phyloP scores from a whole-genome alignment of 495 filamentous ascomycete species.

The Letharia lupina region DNA sequence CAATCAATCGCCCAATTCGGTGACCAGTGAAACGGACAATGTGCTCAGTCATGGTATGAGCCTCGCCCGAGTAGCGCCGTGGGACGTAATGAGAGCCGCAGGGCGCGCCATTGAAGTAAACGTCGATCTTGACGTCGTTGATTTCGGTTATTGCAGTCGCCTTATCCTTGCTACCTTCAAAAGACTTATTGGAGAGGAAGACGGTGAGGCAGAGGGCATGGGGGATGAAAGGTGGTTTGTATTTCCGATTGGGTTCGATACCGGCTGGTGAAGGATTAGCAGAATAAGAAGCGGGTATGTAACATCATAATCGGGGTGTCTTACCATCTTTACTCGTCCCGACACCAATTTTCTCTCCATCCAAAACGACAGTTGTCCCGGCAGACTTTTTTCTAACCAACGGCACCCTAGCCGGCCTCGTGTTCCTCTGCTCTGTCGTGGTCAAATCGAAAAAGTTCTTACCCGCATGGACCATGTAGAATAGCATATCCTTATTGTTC shows the following conservation, averaged over 20 bases:
- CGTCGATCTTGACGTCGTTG: constrained; percentile 34
- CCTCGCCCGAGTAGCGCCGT: constrained; percentile 8
- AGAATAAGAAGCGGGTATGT: background rate
- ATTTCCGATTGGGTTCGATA: background rate
- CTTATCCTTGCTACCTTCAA: constrained; percentile 13
- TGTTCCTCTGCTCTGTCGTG: background rate
- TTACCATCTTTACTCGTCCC: background rate
- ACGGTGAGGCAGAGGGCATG: constrained; percentile 26
- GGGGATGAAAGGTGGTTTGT: background rate
- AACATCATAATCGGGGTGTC: background rate
- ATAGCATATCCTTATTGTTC: constrained; percentile 24
- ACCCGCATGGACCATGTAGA: constrained; percentile 30
- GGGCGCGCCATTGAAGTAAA: constrained; percentile 40
- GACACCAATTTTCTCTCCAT: background rate
- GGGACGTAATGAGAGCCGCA: constrained; percentile 26
- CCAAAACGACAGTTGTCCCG: background rate
- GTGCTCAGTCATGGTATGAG: constrained; percentile 4
- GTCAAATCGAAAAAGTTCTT: constrained; percentile 16
- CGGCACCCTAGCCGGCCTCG: background rate
- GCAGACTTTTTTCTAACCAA: background rate
- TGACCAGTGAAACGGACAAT: constrained; percentile 31
- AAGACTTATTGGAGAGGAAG: constrained; percentile 23
- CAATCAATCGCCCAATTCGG: constrained; percentile 27
- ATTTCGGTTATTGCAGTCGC: background rate
- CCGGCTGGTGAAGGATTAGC: background rate